Evolutionary conservation across 78 protist genomes (phyloP).

Genomic region (Creolimax fragrantissima): DNA sequence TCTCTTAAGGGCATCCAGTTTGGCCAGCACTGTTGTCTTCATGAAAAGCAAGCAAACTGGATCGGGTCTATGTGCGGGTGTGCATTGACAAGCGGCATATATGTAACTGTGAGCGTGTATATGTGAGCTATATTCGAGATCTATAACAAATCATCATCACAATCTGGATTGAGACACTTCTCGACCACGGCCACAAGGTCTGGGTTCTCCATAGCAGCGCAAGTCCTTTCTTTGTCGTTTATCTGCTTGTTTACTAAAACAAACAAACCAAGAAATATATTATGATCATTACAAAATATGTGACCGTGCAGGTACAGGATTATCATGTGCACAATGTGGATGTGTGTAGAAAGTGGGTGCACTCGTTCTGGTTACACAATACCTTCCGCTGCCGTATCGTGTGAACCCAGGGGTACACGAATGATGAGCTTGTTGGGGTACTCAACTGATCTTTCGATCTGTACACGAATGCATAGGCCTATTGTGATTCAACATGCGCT

Average conservation of each 20-base stretch:
- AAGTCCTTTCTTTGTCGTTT: slow-evolving; percentile 72
- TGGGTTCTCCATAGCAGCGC: slow-evolving; percentile 68
- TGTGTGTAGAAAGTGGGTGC: background rate
- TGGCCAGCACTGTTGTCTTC: too few relatives aligned
- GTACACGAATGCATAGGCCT: slow-evolving; percentile 31
- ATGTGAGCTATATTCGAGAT: too few relatives aligned
- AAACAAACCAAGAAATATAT: background rate
- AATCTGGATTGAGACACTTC: slow-evolving; percentile 26
- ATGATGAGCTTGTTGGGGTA: background rate
- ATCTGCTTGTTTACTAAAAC: slow-evolving; percentile 73
- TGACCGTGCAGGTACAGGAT: background rate
- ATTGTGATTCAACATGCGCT: background rate
- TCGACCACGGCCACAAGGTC: slow-evolving; percentile 42
- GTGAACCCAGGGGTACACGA: background rate
- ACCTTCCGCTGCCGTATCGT: background rate
- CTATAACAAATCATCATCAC: background rate
- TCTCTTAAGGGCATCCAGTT: too few relatives aligned
- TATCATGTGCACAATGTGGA: background rate
- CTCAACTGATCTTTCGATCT: background rate
- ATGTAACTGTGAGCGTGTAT: too few relatives aligned
- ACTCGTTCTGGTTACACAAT: background rate
- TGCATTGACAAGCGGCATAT: too few relatives aligned
- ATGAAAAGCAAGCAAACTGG: too few relatives aligned
- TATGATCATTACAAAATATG: background rate
- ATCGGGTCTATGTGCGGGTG: too few relatives aligned